phyloP scores from a whole-genome alignment of 192 early-diverging fungal species.

The Diversispora eburnea region DNA sequence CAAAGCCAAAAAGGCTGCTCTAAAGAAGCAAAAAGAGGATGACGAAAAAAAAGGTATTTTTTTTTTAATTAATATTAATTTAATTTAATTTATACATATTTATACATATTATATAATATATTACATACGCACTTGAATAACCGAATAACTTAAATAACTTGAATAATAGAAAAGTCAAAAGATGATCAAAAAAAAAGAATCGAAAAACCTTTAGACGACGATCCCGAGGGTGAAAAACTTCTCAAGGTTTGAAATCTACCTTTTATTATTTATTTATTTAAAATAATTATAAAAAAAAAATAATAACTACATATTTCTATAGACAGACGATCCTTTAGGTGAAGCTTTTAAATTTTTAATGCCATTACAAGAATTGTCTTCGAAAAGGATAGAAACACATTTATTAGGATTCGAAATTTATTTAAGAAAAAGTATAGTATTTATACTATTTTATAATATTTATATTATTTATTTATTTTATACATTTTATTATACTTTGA shows the following conservation, averaged over 20 bases:
- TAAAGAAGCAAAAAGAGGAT: slow-evolving; percentile 53
- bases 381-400: slow-evolving; percentile 56
- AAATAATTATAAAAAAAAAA: not conserved
- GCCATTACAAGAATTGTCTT: slow-evolving; percentile 58
- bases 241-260: slow-evolving; percentile 21
- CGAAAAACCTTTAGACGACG: slow-evolving; percentile 54
- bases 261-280: not conserved
- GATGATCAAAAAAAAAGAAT: slow-evolving; percentile 46
- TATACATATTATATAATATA: not conserved
- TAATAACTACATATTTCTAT: slow-evolving; percentile 34
- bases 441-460: no score
- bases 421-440: slow-evolving; percentile 53
- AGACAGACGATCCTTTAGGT: slow-evolving; percentile 63
- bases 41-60: slow-evolving; percentile 48
- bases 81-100: not conserved
- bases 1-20: slow-evolving; percentile 73
- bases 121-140: not conserved
- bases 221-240: slow-evolving; percentile 70
- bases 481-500: not conserved
- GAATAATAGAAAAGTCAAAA: slow-evolving; percentile 20
- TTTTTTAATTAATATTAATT: no score
- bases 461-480: not conserved
- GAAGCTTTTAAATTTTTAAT: slow-evolving; percentile 77
- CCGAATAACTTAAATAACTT: not conserved
- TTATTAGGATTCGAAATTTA: slow-evolving; percentile 66